phyloP scores from a whole-genome alignment of 768 basidiomycete species.

The Suillus subaureus region DNA sequence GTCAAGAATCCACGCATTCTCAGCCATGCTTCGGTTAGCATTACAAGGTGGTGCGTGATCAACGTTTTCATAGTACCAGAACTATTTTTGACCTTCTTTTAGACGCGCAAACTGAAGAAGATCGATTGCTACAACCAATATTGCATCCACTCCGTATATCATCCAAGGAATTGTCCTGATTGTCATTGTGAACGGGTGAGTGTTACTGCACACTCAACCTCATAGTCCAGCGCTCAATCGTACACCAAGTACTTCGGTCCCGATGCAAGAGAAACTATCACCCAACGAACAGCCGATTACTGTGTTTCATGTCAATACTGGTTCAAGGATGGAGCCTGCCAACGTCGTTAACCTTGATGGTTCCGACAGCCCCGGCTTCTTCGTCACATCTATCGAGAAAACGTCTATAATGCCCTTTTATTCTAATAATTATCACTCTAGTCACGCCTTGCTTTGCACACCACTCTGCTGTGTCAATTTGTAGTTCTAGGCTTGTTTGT shows the following conservation, averaged over 20 bases:
- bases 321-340: conserved; percentile 50
- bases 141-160: conserved; percentile 43
- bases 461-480: conserved; percentile 21
- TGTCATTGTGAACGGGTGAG: conserved; percentile 49
- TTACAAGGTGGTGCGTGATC: conserved; percentile 66
- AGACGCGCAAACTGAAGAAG: conserved; percentile 38
- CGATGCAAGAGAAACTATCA: conserved; percentile 64
- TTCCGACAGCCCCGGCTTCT: conserved; percentile 7
- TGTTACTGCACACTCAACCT: conserved; percentile 14
- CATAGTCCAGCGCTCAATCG: conserved; percentile 9
- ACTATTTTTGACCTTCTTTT: conserved; percentile 16
- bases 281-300: conserved; percentile 50
- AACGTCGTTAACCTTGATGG: conserved; percentile 31
- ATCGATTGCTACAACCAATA: conserved; percentile 37
- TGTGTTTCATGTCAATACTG: conserved; percentile 63
- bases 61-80: conserved; percentile 38
- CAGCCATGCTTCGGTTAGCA: conserved; percentile 43
- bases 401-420: conserved; percentile 18
- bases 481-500: conserved; percentile 19
- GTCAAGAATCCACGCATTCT: background rate
- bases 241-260: conserved; percentile 66
- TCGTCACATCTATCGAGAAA: conserved; percentile 5
- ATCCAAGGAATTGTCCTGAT: conserved; percentile 42
- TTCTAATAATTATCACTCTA: conserved; percentile 31
- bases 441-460: conserved; percentile 17